Evolutionary conservation across 768 basidiomycete genomes (phyloP).

Genomic region (Hortiboletus flavorubellus): DNA sequence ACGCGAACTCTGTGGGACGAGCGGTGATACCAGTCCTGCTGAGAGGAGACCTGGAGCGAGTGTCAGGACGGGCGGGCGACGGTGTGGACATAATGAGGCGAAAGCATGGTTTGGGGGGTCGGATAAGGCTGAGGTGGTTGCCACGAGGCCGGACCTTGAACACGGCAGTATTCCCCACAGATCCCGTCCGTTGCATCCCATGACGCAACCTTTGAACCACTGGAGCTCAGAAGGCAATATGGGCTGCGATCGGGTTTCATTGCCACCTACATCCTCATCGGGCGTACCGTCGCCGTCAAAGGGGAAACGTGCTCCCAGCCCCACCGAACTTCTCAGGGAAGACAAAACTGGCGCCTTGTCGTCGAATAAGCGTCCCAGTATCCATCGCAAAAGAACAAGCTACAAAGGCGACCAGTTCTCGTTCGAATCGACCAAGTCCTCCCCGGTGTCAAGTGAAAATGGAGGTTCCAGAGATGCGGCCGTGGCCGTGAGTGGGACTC

Average conservation of each 20-base stretch:
- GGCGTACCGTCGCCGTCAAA: constrained; percentile 35
- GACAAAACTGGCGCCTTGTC: constrained; percentile 53
- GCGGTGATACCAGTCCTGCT: constrained; percentile 20
- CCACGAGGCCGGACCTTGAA: background rate
- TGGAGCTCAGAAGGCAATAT: constrained; percentile 5
- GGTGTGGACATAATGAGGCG: constrained; percentile 15
- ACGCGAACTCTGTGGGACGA: constrained; percentile 34
- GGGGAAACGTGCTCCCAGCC: constrained; percentile 67
- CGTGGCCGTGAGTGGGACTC: background rate
- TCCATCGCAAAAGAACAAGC: constrained; percentile 43
- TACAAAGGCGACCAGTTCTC: constrained; percentile 9
- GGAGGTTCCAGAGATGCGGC: constrained; percentile 1
- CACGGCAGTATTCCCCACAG: background rate
- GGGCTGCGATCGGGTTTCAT: constrained; percentile 3
- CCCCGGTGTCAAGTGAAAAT: constrained; percentile 8
- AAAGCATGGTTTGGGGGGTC: constrained; percentile 3
- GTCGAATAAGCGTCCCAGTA: constrained; percentile 64
- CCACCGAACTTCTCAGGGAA: constrained; percentile 65
- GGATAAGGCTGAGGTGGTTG: background rate
- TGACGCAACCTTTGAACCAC: background rate
- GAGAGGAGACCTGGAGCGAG: constrained; percentile 9
- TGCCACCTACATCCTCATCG: constrained; percentile 11
- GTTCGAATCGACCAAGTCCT: constrained; percentile 12
- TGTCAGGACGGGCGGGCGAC: constrained; percentile 13
- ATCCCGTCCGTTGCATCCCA: constrained; percentile 6